These are phyloP conservation scores for Singerocomus inundabilis DNA, from an alignment of 1,284 basidiomycete genomes.

Conservation along the genomic window DNA sequence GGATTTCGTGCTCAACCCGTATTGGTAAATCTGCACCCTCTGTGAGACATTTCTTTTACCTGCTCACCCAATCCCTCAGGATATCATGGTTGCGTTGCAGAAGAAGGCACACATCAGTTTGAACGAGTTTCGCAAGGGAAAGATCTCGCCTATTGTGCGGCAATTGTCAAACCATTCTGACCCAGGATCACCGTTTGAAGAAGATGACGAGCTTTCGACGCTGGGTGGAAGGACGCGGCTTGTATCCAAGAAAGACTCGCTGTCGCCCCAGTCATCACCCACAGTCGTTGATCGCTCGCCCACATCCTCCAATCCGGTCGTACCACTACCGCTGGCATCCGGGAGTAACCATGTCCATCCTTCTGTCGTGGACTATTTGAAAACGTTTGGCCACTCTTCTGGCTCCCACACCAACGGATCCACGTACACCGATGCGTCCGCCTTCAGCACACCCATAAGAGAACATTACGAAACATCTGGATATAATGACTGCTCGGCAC, in stretches of 20 bases:
- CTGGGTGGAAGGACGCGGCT: conserved; percentile 71
- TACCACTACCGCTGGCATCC: conserved; percentile 51
- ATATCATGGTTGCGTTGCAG: conserved; percentile 44
- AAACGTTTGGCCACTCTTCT: conserved; percentile 51
- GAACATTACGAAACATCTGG: conserved; percentile 29
- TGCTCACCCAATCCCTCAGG: conserved; percentile 31
- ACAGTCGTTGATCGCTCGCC: conserved; percentile 62
- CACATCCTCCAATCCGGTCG: conserved; percentile 61
- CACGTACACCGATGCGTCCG: conserved; percentile 25
- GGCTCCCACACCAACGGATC: conserved; percentile 25
- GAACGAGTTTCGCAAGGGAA: conserved; percentile 60
- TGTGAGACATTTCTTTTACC: not conserved
- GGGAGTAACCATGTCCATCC: conserved; percentile 50
- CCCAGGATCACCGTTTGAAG: conserved; percentile 49
- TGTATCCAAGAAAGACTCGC: conserved; percentile 59
- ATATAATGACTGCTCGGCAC: conserved; percentile 25
- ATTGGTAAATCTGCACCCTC: conserved; percentile 45
- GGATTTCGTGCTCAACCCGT: conserved; percentile 69
- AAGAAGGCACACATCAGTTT: conserved; percentile 66
- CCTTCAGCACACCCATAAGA: conserved; percentile 28
- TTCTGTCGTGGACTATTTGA: conserved; percentile 62
- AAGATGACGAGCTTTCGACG: conserved; percentile 67
- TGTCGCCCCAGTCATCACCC: conserved; percentile 50
- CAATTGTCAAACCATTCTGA: conserved; percentile 43
- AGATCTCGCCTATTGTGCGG: conserved; percentile 45